A percentile compares a stretch with the other conserved stretches of the same genome.
Conservation (phyloP, 2,329 filamentous ascomycete species). For the Orbilia javanica region DNA sequence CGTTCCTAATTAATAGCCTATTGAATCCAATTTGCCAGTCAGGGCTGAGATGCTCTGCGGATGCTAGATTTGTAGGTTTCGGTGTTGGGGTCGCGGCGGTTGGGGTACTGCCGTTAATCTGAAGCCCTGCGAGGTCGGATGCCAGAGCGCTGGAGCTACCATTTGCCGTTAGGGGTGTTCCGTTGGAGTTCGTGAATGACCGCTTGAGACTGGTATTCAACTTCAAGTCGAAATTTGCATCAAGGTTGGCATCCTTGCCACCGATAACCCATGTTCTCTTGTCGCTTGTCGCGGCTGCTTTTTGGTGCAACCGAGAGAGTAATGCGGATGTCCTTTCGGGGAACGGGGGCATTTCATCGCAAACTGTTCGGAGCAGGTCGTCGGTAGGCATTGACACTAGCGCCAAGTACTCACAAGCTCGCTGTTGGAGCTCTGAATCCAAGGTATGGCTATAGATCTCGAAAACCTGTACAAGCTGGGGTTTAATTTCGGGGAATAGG, state of each 20-base stretch:
- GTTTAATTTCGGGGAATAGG: conserved; percentile 97
- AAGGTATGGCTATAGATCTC: conserved; percentile 91
- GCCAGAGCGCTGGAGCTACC: conserved; percentile 63
- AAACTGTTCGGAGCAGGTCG: conserved; percentile 90
- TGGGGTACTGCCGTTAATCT: conserved; percentile 74
- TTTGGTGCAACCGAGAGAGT: conserved; percentile 91
- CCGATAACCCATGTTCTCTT: conserved; percentile 98
- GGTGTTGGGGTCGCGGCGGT: conserved; percentile 69
- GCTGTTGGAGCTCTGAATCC: conserved; percentile 94
- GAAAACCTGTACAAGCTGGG: conserved; percentile 91
- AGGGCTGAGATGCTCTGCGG: conserved; percentile 89
- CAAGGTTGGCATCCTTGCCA: conserved; percentile 90
- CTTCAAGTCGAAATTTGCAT: conserved; percentile 82
- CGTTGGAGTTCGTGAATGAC: conserved; percentile 73
- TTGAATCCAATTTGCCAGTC: conserved; percentile 95
- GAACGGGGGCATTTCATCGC: conserved; percentile 99
- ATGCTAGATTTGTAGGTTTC: conserved; percentile 86
- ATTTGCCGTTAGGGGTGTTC: conserved; percentile 67
- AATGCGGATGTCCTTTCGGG: conserved; percentile 93
- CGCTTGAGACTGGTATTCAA: conserved; percentile 87
- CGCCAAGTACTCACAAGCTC: conserved; percentile 93
- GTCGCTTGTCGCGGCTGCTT: conserved; percentile 90
- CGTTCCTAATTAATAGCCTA: conserved; percentile 79
- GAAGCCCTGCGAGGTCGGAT: conserved; percentile 82
- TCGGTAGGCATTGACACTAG: conserved; percentile 88